phyloP scores from a whole-genome alignment of 176 grass and related monocot genomes.

The Pontederia crassipes region DNA sequence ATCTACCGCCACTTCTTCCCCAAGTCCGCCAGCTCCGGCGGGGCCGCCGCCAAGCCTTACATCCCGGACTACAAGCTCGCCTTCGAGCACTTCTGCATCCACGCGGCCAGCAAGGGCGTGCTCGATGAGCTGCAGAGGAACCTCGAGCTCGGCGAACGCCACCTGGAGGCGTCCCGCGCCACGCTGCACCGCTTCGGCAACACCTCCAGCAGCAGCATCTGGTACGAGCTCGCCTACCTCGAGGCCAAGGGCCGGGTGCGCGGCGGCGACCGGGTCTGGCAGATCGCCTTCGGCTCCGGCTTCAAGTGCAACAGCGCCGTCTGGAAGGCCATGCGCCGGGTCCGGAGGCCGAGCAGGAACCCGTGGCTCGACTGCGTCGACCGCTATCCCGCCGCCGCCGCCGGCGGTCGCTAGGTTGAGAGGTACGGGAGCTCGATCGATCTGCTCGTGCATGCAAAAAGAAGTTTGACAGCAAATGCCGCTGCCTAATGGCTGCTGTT shows the following conservation, averaged over 20 bases:
- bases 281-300: constrained; percentile 92
- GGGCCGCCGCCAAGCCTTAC: constrained; percentile 51
- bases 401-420: not conserved
- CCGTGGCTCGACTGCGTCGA: constrained; percentile 78
- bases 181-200: constrained; percentile 94
- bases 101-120: constrained; percentile 83
- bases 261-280: constrained; percentile 91
- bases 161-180: constrained; percentile 85
- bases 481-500: too few species aligned
- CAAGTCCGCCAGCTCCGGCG: constrained; percentile 16
- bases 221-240: constrained; percentile 91
- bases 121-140: constrained; percentile 87
- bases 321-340: constrained; percentile 68
- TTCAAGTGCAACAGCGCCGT: constrained; percentile 99
- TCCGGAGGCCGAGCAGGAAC: constrained; percentile 51
- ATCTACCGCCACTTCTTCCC: constrained; percentile 87
- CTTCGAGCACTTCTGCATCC: constrained; percentile 98
- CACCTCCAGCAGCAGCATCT: constrained; percentile 94
- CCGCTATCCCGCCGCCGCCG: constrained; percentile 38
- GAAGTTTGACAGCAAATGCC: too few species aligned
- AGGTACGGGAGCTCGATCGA: not conserved
- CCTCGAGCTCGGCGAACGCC: constrained; percentile 50
- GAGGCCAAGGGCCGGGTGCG: constrained; percentile 83
- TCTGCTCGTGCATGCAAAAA: too few species aligned
- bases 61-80: constrained; percentile 96